Evolutionary conservation across 1,284 basidiomycete species (phyloP).

Genomic region (Ustilago vetiveriae): DNA sequence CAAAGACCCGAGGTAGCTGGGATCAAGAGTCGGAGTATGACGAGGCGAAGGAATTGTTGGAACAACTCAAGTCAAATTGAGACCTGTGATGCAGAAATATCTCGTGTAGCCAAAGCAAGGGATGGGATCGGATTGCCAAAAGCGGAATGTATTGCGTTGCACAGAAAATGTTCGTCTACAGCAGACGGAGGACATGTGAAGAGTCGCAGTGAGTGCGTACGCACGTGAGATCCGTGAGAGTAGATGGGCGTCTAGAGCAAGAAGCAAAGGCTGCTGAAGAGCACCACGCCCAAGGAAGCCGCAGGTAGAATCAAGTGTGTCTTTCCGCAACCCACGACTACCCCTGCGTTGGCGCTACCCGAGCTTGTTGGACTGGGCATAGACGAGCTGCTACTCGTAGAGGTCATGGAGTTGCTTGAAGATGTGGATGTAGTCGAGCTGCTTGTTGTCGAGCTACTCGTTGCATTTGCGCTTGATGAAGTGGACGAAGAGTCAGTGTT

Average conservation of each 20-base stretch:
- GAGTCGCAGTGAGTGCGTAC: too few relatives aligned
- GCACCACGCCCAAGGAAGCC: conserved; percentile 10
- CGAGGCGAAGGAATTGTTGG: conserved; percentile 72
- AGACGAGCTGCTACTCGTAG: neutral
- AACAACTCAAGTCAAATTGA: conserved; percentile 33
- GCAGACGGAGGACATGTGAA: too few relatives aligned
- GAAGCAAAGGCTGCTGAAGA: conserved; percentile 40
- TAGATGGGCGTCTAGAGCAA: conserved; percentile 26
- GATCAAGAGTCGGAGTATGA: conserved; percentile 87
- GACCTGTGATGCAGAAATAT: neutral
- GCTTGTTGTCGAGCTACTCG: neutral
- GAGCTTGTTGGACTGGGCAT: conserved; percentile 5
- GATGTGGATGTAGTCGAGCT: conserved; percentile 3
- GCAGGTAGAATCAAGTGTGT: conserved; percentile 13
- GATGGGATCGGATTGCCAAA: too few relatives aligned
- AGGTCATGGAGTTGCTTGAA: neutral
- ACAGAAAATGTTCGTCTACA: too few relatives aligned
- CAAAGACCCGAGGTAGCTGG: conserved; percentile 74
- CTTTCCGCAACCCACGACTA: neutral
- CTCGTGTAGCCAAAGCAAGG: too few relatives aligned
- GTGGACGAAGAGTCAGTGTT: conserved; percentile 19
- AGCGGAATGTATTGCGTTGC: too few relatives aligned
- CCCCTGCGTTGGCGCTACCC: conserved; percentile 8
- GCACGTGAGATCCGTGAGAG: too few relatives aligned
- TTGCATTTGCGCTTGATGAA: conserved; percentile 6